Evolutionary conservation across 164 flowering plant species (phyloP).

Genomic region (Cinnamomum chago): DNA sequence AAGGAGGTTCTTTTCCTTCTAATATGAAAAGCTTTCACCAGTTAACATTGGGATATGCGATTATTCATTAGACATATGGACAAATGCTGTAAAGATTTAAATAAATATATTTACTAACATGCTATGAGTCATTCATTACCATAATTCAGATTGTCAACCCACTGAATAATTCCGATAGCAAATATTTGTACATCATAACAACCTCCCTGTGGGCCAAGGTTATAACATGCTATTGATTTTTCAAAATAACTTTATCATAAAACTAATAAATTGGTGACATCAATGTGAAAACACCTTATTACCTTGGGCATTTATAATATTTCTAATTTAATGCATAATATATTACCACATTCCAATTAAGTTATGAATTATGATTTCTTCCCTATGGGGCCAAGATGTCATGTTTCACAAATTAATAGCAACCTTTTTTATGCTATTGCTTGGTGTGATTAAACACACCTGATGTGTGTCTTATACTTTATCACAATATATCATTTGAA

Average conservation of each 20-base stretch:
- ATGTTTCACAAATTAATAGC: background rate
- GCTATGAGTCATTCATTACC: background rate
- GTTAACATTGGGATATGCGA: slow-evolving; percentile 3
- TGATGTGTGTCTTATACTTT: background rate
- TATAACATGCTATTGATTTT: background rate
- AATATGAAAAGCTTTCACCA: background rate
- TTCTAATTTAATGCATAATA: background rate
- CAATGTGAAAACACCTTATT: background rate
- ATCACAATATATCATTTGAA: too few relatives aligned
- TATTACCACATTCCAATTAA: background rate
- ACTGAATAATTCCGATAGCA: background rate
- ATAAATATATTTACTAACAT: background rate
- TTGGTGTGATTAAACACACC: background rate
- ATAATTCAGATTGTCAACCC: background rate
- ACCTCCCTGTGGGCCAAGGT: background rate
- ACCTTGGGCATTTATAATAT: background rate
- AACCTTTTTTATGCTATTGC: background rate
- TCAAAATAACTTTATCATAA: background rate
- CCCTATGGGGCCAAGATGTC: background rate
- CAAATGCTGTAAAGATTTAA: background rate
- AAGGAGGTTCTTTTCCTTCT: background rate
- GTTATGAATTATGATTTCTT: background rate
- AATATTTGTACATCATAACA: background rate
- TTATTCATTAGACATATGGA: background rate
- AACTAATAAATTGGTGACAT: background rate